Conservation (phyloP, 1,139 yeast species). For the Diutina catenulata region DNA sequence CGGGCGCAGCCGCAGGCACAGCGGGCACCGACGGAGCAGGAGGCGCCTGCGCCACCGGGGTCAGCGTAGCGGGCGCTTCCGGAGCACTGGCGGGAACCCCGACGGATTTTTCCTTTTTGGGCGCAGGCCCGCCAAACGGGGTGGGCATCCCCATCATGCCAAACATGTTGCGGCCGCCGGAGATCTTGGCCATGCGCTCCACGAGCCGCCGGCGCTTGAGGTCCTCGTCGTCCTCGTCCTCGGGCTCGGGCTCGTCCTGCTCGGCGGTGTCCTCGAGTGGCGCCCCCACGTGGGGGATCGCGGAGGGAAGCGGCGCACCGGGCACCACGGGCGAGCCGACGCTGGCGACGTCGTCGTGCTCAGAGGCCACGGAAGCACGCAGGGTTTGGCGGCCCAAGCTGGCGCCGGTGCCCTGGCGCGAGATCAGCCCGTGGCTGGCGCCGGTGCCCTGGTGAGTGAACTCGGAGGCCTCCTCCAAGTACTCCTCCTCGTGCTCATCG, state of each 20-base stretch:
- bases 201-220: constrained; percentile 44
- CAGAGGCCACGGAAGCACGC: not conserved
- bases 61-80: constrained; percentile 6
- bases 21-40: not conserved
- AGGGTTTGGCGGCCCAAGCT: not conserved
- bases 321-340: not conserved
- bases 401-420: not conserved
- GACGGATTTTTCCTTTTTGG: constrained; percentile 18
- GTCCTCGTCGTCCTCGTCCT: constrained; percentile 37
- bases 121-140: constrained; percentile 26
- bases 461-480: not conserved
- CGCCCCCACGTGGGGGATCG: not conserved
- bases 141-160: constrained; percentile 66
- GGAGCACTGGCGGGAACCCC: constrained; percentile 15
- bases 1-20: not conserved
- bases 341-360: not conserved
- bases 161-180: constrained; percentile 85
- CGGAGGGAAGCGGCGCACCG: not conserved
- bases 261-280: not conserved
- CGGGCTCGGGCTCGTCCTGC: constrained; percentile 9
- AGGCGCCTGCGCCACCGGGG: not conserved
- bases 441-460: not conserved
- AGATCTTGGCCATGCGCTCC: constrained; percentile 91
- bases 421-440: not conserved
- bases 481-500: not conserved